phyloP scores from a whole-genome alignment of 129 eudicot genomes.

The Sambucus nigra region DNA sequence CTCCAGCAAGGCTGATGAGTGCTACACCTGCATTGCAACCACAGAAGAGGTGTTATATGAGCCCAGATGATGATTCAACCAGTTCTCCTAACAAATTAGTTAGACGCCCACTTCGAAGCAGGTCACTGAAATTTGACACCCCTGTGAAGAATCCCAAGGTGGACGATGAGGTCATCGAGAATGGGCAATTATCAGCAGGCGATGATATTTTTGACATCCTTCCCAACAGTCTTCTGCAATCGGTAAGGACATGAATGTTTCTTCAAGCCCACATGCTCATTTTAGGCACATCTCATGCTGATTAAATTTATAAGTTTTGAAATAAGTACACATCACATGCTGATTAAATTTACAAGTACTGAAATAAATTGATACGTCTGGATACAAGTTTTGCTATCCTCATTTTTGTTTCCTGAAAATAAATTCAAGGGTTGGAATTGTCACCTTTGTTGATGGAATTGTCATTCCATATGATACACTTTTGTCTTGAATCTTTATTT shows the following conservation, averaged over 20 bases:
- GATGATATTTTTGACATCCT: constrained; percentile 45
- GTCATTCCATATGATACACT: too few relatives aligned
- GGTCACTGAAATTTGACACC: constrained; percentile 50
- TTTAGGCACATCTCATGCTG: neutral
- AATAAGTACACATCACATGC: too few relatives aligned
- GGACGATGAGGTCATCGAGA: constrained; percentile 9
- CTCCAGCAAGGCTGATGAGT: constrained; percentile 48
- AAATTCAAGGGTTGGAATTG: too few relatives aligned
- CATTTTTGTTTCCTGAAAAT: too few relatives aligned
- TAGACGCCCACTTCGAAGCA: constrained; percentile 36
- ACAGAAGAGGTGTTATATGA: constrained; percentile 43
- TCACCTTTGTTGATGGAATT: too few relatives aligned
- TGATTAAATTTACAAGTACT: too few relatives aligned
- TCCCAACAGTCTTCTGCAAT: constrained; percentile 38
- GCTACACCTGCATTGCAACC: constrained; percentile 50
- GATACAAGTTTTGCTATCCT: too few relatives aligned
- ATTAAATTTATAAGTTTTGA: neutral
- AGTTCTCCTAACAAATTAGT: constrained; percentile 37
- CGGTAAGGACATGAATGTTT: constrained; percentile 34
- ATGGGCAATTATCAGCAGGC: constrained; percentile 15
- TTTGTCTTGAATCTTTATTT: too few relatives aligned
- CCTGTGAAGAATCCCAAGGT: constrained; percentile 28
- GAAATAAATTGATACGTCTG: too few relatives aligned
- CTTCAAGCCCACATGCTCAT: neutral
- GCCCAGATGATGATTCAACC: constrained; percentile 43